Evolutionary conservation across 805 yeast species (phyloP).

Genomic region (Starmerella ratchasimensis): DNA sequence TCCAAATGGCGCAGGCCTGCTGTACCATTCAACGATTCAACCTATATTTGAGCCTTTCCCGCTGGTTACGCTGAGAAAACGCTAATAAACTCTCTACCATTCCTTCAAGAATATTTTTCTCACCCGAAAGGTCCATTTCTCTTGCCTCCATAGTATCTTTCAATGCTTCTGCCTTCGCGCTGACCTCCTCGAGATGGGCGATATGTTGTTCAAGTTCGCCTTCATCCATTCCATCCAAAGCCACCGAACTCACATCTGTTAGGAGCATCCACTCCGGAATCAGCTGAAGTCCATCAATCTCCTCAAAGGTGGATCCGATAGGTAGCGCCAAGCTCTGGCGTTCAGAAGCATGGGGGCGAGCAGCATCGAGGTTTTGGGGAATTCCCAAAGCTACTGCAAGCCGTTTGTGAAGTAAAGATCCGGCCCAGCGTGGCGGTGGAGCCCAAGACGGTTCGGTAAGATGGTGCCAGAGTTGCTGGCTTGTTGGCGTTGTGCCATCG

Average conservation of each 20-base stretch:
- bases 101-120: constrained; percentile 64
- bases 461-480: constrained; percentile 31
- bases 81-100: constrained; percentile 86
- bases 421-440: constrained; percentile 55
- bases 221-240: constrained; percentile 26
- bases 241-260: constrained; percentile 27
- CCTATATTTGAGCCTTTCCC: constrained; percentile 14
- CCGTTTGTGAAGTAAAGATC: constrained; percentile 49
- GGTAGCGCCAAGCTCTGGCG: constrained; percentile 15
- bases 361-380: constrained; percentile 57
- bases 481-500: constrained; percentile 16
- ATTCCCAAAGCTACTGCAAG: constrained; percentile 53
- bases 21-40: constrained; percentile 1
- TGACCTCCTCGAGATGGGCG: constrained; percentile 24
- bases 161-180: constrained; percentile 29
- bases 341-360: constrained; percentile 24
- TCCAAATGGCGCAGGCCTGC: not conserved
- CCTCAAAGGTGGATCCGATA: constrained; percentile 5
- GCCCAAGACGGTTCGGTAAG: constrained; percentile 37
- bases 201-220: constrained; percentile 31
- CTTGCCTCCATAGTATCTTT: constrained; percentile 41
- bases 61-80: constrained; percentile 47
- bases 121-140: constrained; percentile 38
- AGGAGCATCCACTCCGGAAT: constrained; percentile 25
- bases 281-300: constrained; percentile 13